A percentile compares a stretch with the other conserved stretches of the same genome.
Conservation (phyloP, 1,284 basidiomycete species). For the Calocybe gambosa region DNA sequence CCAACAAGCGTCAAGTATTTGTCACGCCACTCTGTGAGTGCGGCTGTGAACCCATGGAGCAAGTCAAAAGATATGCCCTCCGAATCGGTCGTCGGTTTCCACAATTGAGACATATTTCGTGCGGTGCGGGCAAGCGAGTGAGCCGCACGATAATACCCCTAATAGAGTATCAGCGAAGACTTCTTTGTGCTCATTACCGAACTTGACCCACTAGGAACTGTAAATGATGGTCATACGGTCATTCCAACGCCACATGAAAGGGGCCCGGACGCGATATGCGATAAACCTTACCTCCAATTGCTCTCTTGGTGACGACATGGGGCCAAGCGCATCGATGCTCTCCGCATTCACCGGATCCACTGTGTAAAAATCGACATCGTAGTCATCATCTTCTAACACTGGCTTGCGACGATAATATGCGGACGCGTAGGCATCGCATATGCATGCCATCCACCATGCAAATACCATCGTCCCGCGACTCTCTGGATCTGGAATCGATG, state of each 20-base stretch:
- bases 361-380: slow-evolving; percentile 76
- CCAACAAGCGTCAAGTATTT: slow-evolving; percentile 73
- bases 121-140: slow-evolving; percentile 77
- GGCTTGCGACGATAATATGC: slow-evolving; percentile 43
- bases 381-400: slow-evolving; percentile 44
- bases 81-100: slow-evolving; percentile 66
- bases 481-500: slow-evolving; percentile 62
- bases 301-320: slow-evolving; percentile 60
- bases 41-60: slow-evolving; percentile 50
- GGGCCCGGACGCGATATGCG: not conserved
- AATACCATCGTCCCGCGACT: slow-evolving; percentile 76
- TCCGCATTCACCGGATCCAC: slow-evolving; percentile 55
- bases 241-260: slow-evolving; percentile 4
- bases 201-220: slow-evolving; percentile 13
- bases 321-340: slow-evolving; percentile 37
- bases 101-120: slow-evolving; percentile 75
- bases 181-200: not conserved
- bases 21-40: slow-evolving; percentile 72
- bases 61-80: slow-evolving; percentile 71
- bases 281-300: slow-evolving; percentile 57
- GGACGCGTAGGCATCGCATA: slow-evolving; percentile 41
- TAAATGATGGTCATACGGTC: slow-evolving; percentile 3
- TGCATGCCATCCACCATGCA: slow-evolving; percentile 76
- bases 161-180: slow-evolving; percentile 15
- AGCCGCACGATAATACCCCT: slow-evolving; percentile 77